phyloP scores from a whole-genome alignment of 2,329 filamentous ascomycete species.

The Chrysoporthe puriensis region DNA sequence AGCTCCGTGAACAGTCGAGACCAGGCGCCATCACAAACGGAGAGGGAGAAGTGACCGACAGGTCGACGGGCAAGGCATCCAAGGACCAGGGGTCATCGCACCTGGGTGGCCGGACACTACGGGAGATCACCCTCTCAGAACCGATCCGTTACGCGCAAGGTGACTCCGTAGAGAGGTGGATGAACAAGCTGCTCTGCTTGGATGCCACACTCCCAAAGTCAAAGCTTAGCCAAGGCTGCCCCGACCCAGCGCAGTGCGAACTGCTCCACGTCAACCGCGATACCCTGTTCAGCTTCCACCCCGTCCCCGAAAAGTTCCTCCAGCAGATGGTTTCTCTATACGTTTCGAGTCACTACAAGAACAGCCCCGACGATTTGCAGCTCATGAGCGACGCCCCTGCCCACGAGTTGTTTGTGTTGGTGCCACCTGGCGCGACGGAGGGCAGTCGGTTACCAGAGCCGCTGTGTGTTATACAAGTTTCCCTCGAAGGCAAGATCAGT shows the following conservation, averaged over 20 bases:
- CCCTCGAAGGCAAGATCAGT: conserved; percentile 93
- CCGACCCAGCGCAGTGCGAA: conserved; percentile 89
- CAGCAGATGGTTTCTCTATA: conserved; percentile 99
- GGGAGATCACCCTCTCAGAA: conserved; percentile 90
- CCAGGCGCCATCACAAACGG: conserved; percentile 59
- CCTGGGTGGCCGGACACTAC: conserved; percentile 72
- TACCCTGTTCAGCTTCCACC: conserved; percentile 96
- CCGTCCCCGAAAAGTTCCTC: conserved; percentile 93
- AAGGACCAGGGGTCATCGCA: conserved; percentile 64
- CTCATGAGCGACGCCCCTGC: conserved; percentile 97
- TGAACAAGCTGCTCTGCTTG: conserved; percentile 90
- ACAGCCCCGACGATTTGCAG: conserved; percentile 96
- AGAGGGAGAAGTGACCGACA: conserved; percentile 72
- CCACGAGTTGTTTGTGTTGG: conserved; percentile 93
- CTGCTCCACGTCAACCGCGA: conserved; percentile 94
- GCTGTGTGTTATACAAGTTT: conserved; percentile 91
- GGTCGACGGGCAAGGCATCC: conserved; percentile 73
- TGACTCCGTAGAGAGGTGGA: conserved; percentile 92
- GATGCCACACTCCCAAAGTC: conserved; percentile 87
- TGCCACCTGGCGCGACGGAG: conserved; percentile 79
- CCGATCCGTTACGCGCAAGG: conserved; percentile 93
- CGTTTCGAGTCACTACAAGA: conserved; percentile 97
- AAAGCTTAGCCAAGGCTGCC: conserved; percentile 76
- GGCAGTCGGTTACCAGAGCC: conserved; percentile 85
- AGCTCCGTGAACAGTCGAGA: conserved; percentile 89